Evolutionary conservation across 352 stramenopile species (phyloP), one percentile per base, ranked within the genome.

Genomic region (Thalassiosira hispida): DNA sequence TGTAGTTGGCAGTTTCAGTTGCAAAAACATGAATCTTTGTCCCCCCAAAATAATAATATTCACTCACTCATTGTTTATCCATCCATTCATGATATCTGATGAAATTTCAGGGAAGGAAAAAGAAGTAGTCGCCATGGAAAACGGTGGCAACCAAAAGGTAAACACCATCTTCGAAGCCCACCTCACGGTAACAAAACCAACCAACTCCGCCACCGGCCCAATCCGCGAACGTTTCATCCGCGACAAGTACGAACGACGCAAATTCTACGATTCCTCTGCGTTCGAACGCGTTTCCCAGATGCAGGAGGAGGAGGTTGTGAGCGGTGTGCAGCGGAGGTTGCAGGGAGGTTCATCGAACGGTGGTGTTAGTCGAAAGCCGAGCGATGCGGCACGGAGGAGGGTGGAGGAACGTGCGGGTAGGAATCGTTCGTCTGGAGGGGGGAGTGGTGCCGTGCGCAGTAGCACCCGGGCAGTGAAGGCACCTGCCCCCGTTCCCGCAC

Each of bases 181-280:
- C 23, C 65, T 93, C 40, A 77, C 65, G 25, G 70, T 78, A 7
- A 18, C 29, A 18, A 94, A 94, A 70, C 90, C 88, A 1, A 70
- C 73, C 53, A 85, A 85, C 51, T 69, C 77, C n/a, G 87, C 90
- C n/a, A 80, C 79, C 75, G 84, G 84, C 22, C 83, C 72, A 14
- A 85, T 85, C 0, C 73, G 90, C 20, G 90, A 94, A 73, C 76
- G 88, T 25, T 94, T 88, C 73, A 93, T 94, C 67, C 85, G 90
- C 16, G 88, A 94, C 72, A 94, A 94, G 72, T 94, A 94, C 68
- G 90, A 94, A 81, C 79, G 87, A 23, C 81, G 88, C 33, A 94
- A 93, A 74, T 94, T 82, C 56, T 94, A 89, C 72, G 82, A 94
- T 71, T 59, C 87, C 16, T 76, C 67, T 31, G 83, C 71, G 2